These are phyloP conservation scores for Cyberlindnera misumaiensis DNA, from an alignment of 805 yeast genomes.

Conservation along the genomic window DNA sequence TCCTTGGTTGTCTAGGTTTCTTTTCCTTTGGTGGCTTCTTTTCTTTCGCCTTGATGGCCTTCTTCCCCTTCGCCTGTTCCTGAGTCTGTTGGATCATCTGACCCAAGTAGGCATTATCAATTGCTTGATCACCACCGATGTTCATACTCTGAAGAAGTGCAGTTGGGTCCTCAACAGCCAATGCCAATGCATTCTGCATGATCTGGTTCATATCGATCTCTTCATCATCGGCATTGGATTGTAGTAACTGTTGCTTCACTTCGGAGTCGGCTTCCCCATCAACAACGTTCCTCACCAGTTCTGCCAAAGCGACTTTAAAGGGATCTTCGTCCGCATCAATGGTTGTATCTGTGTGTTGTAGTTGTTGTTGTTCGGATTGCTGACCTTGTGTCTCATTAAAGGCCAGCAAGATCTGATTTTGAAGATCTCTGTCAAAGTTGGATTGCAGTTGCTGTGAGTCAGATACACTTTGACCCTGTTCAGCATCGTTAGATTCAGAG, in stretches of 20 bases:
- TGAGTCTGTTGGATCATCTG: slow-evolving; percentile 22
- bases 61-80: slow-evolving; percentile 12
- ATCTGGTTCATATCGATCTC: slow-evolving; percentile 65
- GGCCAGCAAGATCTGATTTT: slow-evolving; percentile 18
- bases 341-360: background rate
- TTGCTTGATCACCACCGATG: slow-evolving; percentile 14
- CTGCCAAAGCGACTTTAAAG: slow-evolving; percentile 47
- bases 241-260: slow-evolving; percentile 3
- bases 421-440: slow-evolving; percentile 17
- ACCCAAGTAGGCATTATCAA: slow-evolving; percentile 8
- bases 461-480: slow-evolving; percentile 2
- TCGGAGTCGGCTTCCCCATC: slow-evolving; percentile 26
- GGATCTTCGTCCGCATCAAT: slow-evolving; percentile 23
- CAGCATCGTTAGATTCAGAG: slow-evolving; percentile 12
- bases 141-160: slow-evolving; percentile 32
- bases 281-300: slow-evolving; percentile 50
- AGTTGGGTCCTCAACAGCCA: slow-evolving; percentile 65
- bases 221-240: slow-evolving; percentile 26
- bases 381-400: slow-evolving; percentile 8
- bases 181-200: slow-evolving; percentile 66
- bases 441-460: slow-evolving; percentile 1
- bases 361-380: slow-evolving; percentile 3
- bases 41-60: slow-evolving; percentile 12
- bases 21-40: slow-evolving; percentile 20
- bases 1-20: slow-evolving; percentile 22